Evolutionary conservation across 352 stramenopile genomes (phyloP), one percentile per base, ranked within the genome.

Genomic region (Globisporangium barbulae): DNA sequence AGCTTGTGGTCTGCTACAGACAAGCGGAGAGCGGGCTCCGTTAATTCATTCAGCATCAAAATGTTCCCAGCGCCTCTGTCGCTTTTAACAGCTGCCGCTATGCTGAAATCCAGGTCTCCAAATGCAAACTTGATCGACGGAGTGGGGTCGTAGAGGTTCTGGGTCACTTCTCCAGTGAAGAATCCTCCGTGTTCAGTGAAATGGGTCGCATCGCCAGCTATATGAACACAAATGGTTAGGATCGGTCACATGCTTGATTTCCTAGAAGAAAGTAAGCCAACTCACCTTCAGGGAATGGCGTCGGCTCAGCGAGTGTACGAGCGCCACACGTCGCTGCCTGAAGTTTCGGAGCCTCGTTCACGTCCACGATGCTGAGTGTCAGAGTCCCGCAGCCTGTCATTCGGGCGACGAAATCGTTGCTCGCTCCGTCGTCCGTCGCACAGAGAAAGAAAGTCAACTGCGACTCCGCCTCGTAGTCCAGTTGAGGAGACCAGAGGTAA

Each of bases 311-410:
- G 0, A 50, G 10, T 22, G 48, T 41, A 15, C 33, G 59, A 28
- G 37, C 9, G 9, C 31, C 22, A 9, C 47, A 64, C 0, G 30
- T 56, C 17, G 53, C 65, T 50, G 22, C 65, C 55, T 57, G 64
- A 33, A 75, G 53, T 53, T 35, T 69, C 61, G 50, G 79, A 0
- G 73, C 28, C 28, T 89, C 79, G 31, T 89, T 85, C 9, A 76
- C 59, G 49, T 88, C 69, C 5, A 54, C 21, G 7, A 88, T 65
- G 10, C 45, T 47, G 59, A 88, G 69, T 2, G 50, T 66, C n/a
- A 88, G 30, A 19, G 48, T 65, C 22, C 69, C 75, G 28, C 79
- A 88, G 8, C 70, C 71, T n/a, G 63, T 77, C 78, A 88, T 88
- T 22, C 67, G 67, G 6, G 71, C 67, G 37, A 82, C 59, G 41